Base-by-base conservation (phyloP, 1,139 yeast genomes). In the Protomyces arabidopsidicola region DNA sequence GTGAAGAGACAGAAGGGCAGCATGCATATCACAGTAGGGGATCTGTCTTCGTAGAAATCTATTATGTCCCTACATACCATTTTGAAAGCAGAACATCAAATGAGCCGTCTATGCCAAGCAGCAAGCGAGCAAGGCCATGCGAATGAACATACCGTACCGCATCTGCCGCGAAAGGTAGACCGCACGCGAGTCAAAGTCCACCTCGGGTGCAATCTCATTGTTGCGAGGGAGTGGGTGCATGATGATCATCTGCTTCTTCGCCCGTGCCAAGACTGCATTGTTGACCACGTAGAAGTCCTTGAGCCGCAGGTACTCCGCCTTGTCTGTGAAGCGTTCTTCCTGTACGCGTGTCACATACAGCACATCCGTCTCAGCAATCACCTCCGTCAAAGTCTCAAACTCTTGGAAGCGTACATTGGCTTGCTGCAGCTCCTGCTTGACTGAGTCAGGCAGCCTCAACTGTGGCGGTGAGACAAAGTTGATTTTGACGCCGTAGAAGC, bases 221-320 rank as follows among this genome's bases (percentile, higher is more conserved):
- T 90, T 90, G 78, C 99, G 88, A 75, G 99, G 99, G 72, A 95
- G 84, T 76, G 99, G 99, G 76, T 95, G 99, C 96, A 95, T 87
- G 68, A 95, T 88, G 77, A 65, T 61, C 98, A 93, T 93, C 78
- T 93, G 97, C 77, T 90, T 90, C 80, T 95, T 95, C 71, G 98
- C 98, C 75, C 87, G 85, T 60, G 90, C 82, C 75, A 95, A 82
- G 69, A 93, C 88, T 78, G 83, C 86, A 83, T 93, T 91, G 79
- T 93, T 97, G 69, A 95, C 95, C 73, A 90, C 83, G 77, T 90
- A 95, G 36, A 89, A 82, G 75, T 93, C 96, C 83, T 90, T 93
- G 76, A 93, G 84, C 74, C 93, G 83, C 75, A 87, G 86, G 79
- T 90, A 95, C 75, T 90, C 88, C 59, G 79, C 85, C 72, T 77